Conservation (phyloP, 2,329 filamentous ascomycete species). For the Fusarium coicis region DNA sequence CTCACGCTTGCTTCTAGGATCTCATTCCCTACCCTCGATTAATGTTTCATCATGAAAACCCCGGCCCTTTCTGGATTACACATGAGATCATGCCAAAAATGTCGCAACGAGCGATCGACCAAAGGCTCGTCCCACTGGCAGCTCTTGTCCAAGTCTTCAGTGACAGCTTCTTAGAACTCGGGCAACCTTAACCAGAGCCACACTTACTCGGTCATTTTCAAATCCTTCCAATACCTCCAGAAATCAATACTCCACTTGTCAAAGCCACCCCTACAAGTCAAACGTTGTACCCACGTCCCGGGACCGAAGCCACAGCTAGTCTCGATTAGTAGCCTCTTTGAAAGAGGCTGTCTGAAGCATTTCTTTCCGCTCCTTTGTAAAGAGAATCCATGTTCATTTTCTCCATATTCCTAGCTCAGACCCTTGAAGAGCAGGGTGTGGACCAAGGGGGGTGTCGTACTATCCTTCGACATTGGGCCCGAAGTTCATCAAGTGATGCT, state of each 20-base stretch:
- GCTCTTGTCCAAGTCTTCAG: background rate
- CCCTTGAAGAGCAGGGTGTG: conserved; percentile 24
- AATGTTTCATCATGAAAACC: conserved; percentile 28
- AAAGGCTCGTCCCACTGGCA: background rate
- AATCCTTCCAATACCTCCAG: conserved; percentile 32
- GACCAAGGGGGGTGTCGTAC: conserved; percentile 31
- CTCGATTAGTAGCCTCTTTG: conserved; percentile 35
- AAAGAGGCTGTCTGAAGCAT: conserved; percentile 44
- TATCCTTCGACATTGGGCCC: conserved; percentile 34
- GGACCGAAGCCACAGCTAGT: conserved; percentile 42
- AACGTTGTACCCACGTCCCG: conserved; percentile 38
- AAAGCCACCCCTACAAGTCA: conserved; percentile 42
- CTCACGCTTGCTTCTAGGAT: conserved; percentile 23
- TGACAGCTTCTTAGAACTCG: conserved; percentile 10
- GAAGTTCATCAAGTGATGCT: conserved; percentile 38
- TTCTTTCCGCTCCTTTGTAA: conserved; percentile 37
- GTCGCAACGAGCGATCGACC: conserved; percentile 4
- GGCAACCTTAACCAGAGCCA: conserved; percentile 8
- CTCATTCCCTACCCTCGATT: conserved; percentile 12
- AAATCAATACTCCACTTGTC: conserved; percentile 31
- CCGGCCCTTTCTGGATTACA: conserved; percentile 5
- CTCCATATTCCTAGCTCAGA: conserved; percentile 21
- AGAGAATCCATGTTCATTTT: conserved; percentile 35
- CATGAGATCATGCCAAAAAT: conserved; percentile 9
- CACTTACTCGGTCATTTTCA: conserved; percentile 26